phyloP scores from a whole-genome alignment of 257 asterid genomes.

The Gentiana dahurica region DNA sequence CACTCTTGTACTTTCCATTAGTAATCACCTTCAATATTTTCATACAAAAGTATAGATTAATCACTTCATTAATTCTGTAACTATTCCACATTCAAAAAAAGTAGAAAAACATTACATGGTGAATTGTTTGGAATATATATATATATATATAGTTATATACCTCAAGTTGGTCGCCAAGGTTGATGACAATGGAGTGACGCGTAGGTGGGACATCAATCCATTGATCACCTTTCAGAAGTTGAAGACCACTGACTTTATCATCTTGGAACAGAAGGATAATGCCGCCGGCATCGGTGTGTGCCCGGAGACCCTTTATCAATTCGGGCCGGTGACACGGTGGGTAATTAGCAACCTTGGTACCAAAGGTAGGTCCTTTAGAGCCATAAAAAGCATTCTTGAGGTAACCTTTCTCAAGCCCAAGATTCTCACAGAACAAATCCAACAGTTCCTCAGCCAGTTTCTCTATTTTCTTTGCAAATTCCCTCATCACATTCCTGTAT shows the following conservation, averaged over 20 bases:
- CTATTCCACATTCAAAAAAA: neutral
- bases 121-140: neutral
- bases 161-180: constrained; percentile 65
- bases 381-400: constrained; percentile 42
- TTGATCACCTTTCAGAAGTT: constrained; percentile 42
- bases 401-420: constrained; percentile 45
- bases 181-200: constrained; percentile 47
- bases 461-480: constrained; percentile 37
- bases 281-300: constrained; percentile 76
- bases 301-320: constrained; percentile 45
- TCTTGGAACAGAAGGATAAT: constrained; percentile 58
- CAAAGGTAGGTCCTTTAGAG: constrained; percentile 38
- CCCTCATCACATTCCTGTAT: constrained; percentile 54
- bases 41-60: neutral
- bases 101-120: too few relatives aligned
- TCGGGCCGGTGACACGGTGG: constrained; percentile 58
- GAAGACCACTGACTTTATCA: constrained; percentile 51
- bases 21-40: constrained; percentile 4
- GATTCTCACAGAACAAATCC: constrained; percentile 46
- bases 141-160: constrained; percentile 9
- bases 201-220: constrained; percentile 63
- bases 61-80: too few relatives aligned
- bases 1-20: constrained; percentile 22
- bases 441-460: constrained; percentile 40
- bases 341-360: constrained; percentile 66